Evolutionary conservation across 768 basidiomycete genomes (phyloP).

Genomic region (Suillus paluster): DNA sequence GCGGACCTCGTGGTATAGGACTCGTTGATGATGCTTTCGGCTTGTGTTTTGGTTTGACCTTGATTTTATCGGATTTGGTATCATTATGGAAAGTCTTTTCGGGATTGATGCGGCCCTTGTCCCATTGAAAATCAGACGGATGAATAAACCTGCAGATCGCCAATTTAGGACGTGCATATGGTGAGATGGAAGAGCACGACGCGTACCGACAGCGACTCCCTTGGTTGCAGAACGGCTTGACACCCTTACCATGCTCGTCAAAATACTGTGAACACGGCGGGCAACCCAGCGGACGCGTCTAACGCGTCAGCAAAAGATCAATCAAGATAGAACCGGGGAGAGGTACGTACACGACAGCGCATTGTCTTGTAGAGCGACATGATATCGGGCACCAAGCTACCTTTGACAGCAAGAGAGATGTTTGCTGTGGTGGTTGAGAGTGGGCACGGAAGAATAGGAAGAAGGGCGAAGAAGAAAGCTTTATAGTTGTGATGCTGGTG

Average conservation of each 20-base stretch:
- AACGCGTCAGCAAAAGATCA: constrained; percentile 19
- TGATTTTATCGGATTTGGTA: constrained; percentile 21
- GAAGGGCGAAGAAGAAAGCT: neutral
- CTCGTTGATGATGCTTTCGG: constrained; percentile 23
- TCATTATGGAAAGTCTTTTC: constrained; percentile 11
- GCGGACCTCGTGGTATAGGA: constrained; percentile 21
- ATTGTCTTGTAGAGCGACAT: constrained; percentile 48
- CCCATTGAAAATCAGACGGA: constrained; percentile 52
- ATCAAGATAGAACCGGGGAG: neutral
- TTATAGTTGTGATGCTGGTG: constrained; percentile 1
- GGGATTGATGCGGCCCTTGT: constrained; percentile 25
- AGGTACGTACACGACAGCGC: constrained; percentile 49
- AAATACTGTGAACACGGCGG: constrained; percentile 45
- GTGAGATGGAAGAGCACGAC: constrained; percentile 12
- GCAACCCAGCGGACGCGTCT: neutral
- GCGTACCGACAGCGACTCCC: constrained; percentile 55
- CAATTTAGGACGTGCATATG: constrained; percentile 14
- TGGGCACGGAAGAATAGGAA: neutral
- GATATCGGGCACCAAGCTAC: neutral
- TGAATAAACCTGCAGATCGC: constrained; percentile 48
- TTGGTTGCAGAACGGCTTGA: constrained; percentile 50
- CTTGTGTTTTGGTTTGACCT: constrained; percentile 28
- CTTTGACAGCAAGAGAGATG: neutral
- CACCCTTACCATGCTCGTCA: constrained; percentile 45
- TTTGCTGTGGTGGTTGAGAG: neutral